Conservation (phyloP, 2,329 filamentous ascomycete genomes). For the Alternaria triticimaculans region DNA sequence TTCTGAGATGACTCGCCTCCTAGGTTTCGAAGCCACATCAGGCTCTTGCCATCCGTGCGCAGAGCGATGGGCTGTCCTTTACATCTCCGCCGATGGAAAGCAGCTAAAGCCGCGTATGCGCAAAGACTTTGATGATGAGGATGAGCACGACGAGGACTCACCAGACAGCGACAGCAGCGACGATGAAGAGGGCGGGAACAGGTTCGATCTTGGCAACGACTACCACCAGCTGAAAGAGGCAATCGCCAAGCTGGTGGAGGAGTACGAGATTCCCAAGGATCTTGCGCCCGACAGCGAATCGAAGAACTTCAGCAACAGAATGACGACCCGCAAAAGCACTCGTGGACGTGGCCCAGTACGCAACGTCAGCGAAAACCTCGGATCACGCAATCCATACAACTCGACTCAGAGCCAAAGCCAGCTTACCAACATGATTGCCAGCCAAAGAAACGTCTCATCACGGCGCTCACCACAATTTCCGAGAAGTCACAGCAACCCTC, state of each 20-base stretch:
- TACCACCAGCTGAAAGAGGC: conserved; percentile 83
- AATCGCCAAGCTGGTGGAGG: conserved; percentile 79
- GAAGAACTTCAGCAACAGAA: conserved; percentile 74
- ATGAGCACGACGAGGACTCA: conserved; percentile 67
- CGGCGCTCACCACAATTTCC: conserved; percentile 47
- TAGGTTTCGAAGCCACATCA: conserved; percentile 69
- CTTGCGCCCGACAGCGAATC: conserved; percentile 65
- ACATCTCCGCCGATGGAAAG: conserved; percentile 76
- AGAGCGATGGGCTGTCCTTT: conserved; percentile 83
- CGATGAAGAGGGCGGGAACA: conserved; percentile 52
- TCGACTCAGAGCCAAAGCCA: conserved; percentile 41
- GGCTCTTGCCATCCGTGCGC: conserved; percentile 79
- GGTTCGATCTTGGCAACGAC: conserved; percentile 73
- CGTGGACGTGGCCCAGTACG: conserved; percentile 36
- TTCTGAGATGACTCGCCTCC: conserved; percentile 71
- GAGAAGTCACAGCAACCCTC: conserved; percentile 52
- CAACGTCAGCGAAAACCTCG: conserved; percentile 38
- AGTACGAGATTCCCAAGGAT: conserved; percentile 78
- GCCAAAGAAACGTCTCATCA: conserved; percentile 42
- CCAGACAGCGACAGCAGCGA: conserved; percentile 59
- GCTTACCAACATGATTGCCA: conserved; percentile 48
- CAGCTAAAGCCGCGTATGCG: conserved; percentile 73
- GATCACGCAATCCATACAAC: conserved; percentile 62
- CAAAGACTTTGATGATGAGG: conserved; percentile 69
- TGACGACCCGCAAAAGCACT: conserved; percentile 55